phyloP scores from a whole-genome alignment of 257 asterid genomes.

The Handroanthus guayacan region DNA sequence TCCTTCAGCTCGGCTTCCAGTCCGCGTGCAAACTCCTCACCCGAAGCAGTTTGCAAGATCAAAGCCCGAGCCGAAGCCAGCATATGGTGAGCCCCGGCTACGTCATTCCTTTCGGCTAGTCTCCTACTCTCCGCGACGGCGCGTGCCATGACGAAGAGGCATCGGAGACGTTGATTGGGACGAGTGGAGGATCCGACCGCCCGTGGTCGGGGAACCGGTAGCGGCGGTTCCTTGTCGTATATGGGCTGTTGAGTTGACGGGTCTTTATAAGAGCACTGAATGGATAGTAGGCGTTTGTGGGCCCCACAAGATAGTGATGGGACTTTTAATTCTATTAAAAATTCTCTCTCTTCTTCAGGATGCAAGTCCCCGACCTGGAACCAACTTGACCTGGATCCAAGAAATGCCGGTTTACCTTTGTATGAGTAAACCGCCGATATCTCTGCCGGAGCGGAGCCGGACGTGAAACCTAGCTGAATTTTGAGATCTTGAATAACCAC shows the following conservation, averaged over 20 bases:
- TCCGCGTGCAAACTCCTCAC: slow-evolving; percentile 50
- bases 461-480: slow-evolving; percentile 48
- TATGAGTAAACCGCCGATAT: slow-evolving; percentile 59
- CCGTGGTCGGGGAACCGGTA: slow-evolving; percentile 60
- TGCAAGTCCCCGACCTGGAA: slow-evolving; percentile 59
- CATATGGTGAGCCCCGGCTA: slow-evolving; percentile 67
- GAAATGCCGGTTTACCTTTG: slow-evolving; percentile 43
- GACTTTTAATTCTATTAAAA: slow-evolving; percentile 71
- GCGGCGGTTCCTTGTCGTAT: slow-evolving; percentile 56
- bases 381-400: slow-evolving; percentile 69
- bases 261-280: slow-evolving; percentile 67
- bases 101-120: slow-evolving; percentile 56
- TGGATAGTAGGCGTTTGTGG: slow-evolving; percentile 61
- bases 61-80: slow-evolving; percentile 67
- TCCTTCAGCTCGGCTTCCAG: slow-evolving; percentile 71
- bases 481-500: slow-evolving; percentile 55
- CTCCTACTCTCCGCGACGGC: slow-evolving; percentile 78
- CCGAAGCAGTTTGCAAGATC: slow-evolving; percentile 54
- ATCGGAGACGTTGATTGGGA: slow-evolving; percentile 57
- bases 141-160: slow-evolving; percentile 60
- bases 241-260: slow-evolving; percentile 67
- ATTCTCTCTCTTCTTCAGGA: slow-evolving; percentile 67
- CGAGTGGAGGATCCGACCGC: slow-evolving; percentile 57
- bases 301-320: slow-evolving; percentile 59
- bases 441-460: slow-evolving; percentile 61